phyloP scores from a whole-genome alignment of 2,329 filamentous ascomycete genomes.

The Aureobasidium pullulans region DNA sequence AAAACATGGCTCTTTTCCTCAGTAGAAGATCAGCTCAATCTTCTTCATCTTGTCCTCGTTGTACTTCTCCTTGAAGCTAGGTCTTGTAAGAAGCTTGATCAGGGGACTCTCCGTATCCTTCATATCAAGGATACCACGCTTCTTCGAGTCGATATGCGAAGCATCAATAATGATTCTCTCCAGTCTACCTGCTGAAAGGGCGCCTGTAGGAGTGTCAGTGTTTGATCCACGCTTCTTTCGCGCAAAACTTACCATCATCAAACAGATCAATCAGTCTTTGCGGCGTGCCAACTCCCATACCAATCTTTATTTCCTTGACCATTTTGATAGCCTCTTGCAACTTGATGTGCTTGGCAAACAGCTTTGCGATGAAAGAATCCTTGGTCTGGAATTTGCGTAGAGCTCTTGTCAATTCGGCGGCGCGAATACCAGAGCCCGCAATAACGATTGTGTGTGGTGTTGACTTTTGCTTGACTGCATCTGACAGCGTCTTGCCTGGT shows the following conservation, averaged over 20 bases:
- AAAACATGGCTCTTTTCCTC: conserved; percentile 17
- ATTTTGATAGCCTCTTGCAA: conserved; percentile 75
- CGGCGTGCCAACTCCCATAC: conserved; percentile 86
- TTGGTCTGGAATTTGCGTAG: conserved; percentile 74
- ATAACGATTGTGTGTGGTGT: conserved; percentile 75
- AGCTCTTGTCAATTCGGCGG: conserved; percentile 73
- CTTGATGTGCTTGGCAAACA: conserved; percentile 99
- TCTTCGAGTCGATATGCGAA: conserved; percentile 91
- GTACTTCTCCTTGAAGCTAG: conserved; percentile 66
- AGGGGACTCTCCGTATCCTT: conserved; percentile 82
- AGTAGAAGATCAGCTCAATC: conserved; percentile 58
- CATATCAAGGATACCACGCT: conserved; percentile 90
- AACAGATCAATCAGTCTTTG: conserved; percentile 73
- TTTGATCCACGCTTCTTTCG: conserved; percentile 6
- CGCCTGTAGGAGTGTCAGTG: conserved; percentile 41
- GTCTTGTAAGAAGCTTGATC: conserved; percentile 62
- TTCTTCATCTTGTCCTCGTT: conserved; percentile 43
- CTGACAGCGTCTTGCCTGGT: conserved; percentile 45
- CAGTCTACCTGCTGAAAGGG: conserved; percentile 62
- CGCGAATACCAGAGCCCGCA: conserved; percentile 74
- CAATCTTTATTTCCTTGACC: conserved; percentile 61
- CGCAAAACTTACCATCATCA: conserved; percentile 58
- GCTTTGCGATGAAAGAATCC: conserved; percentile 71
- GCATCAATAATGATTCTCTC: conserved; percentile 82
- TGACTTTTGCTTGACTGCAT: conserved; percentile 57